These are phyloP conservation scores for Fusarium protoensiforme DNA, from an alignment of 2,329 filamentous ascomycete genomes.

Conservation along the genomic window DNA sequence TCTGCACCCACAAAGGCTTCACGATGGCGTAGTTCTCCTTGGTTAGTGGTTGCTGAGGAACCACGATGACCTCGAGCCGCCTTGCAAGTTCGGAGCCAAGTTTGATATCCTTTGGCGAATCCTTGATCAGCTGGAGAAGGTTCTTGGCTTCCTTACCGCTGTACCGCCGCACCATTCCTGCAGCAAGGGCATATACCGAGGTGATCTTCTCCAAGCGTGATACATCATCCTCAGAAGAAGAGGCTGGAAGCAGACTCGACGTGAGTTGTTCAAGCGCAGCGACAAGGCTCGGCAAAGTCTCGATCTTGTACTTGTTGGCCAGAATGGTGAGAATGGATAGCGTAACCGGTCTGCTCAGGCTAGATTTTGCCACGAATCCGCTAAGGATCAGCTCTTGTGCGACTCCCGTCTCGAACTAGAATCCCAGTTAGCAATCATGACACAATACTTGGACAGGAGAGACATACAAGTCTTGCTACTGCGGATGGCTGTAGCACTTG, in stretches of 20 bases:
- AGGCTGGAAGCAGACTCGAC: constrained; percentile 27
- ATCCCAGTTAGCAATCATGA: constrained; percentile 19
- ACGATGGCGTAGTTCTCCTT: constrained; percentile 56
- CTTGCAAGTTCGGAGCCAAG: constrained; percentile 55
- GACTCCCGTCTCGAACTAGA: constrained; percentile 51
- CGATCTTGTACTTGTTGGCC: constrained; percentile 58
- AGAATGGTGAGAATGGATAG: constrained; percentile 54
- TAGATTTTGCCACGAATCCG: constrained; percentile 30
- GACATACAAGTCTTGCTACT: constrained; percentile 50
- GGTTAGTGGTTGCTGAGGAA: constrained; percentile 51
- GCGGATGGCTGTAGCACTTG: constrained; percentile 49
- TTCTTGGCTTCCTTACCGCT: constrained; percentile 48
- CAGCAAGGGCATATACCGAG: constrained; percentile 50
- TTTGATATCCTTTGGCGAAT: constrained; percentile 47
- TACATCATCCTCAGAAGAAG: constrained; percentile 13
- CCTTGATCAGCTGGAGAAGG: constrained; percentile 50
- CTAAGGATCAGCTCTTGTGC: constrained; percentile 50
- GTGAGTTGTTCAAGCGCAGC: constrained; percentile 42
- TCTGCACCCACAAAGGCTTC: constrained; percentile 61
- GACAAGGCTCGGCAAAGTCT: constrained; percentile 44
- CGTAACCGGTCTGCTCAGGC: constrained; percentile 41
- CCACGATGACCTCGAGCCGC: constrained; percentile 56
- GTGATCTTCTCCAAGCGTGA: constrained; percentile 43
- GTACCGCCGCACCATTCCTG: constrained; percentile 53
- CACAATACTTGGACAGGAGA: neutral